Base-by-base conservation (phyloP, 2,329 filamentous ascomycete genomes). In the Aspergillus neoniger region DNA sequence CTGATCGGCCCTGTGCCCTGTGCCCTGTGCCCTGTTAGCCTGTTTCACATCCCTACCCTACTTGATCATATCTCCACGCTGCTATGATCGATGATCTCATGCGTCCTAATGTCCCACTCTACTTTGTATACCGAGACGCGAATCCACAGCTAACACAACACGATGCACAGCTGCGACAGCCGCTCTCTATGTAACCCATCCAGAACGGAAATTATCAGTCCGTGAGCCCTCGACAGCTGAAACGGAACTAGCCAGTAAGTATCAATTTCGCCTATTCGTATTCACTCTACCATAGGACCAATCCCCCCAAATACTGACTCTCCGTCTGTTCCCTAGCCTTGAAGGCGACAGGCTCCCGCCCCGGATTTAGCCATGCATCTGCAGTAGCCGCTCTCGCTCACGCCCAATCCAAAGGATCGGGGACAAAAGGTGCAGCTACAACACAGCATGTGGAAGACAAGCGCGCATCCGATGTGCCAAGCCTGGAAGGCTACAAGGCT, bases 381-480 rank as follows among this genome's bases (percentile, higher is more conserved):
- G 91, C 91, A 62, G 85, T 88, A 65, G 86, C 90, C 58, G 92
- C 91, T 55, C 80, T 94, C 49, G 91, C 91, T 54, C 90, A 91
- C 81, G 82, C 86, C 52, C 90, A 70, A 51, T 86, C 86, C 67
- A 90, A 87, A 88, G 85, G 70, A 86, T 88, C 17, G 82, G 86
- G 64, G 25, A 17, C 36, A n/a, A 82, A 82, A 48, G 83, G 81
- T n/a, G 80, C 85, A 28, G 83, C 84, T 9, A 87, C 88, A 8
- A 82, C 83, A 57, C 71, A 83, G 57, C 74, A 83, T 32, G 86
- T 85, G 21, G 84, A 86, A 66, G 83, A 87, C 69, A 86, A 86
- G 68, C 85, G 85, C 70, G 55, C 64, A 10, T 62, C 69, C 9
- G 69, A 71, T 52, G 50, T 63, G 86, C 87, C 8, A 81, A 87